Base-by-base conservation (phyloP, 2,329 filamentous ascomycete genomes). In the Penicillium palitans region DNA sequence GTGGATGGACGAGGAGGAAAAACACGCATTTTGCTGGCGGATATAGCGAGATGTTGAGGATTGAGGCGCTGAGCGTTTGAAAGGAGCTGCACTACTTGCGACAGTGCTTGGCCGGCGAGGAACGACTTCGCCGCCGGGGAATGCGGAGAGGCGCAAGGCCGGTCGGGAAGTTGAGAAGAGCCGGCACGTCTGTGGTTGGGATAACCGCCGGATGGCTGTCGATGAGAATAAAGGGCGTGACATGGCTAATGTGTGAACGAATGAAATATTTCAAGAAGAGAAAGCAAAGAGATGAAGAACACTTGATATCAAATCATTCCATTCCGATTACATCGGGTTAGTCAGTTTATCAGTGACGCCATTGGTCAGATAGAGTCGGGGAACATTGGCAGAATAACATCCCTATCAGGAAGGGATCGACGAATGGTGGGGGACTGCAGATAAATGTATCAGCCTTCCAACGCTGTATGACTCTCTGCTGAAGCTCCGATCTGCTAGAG, bases 1-100 rank as follows among this genome's bases (percentile, higher is more conserved):
- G 42, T 56, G 68, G 35, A 61, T 37, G 25, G 68, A 55, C 33
- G 76, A 74, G 37, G 70, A 71, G 25, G 74, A 78, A 58, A 80
- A 68, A 10, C 52, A 74, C 17, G 64, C 61, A 37, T 65, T 62
- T 37, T 60, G 64, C 19, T 71, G 69, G 41, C 58, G 64, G 31
- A 58, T 51, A 27, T 39, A 44, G 33, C 45, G 50, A 19, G 47
- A 40, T 6, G 42, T 24, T 17, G 55, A 45, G 13, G 35, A 41
- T 35, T 25, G 61, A 21, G 39, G 21, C 5, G 41, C 17, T 7
- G 45, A 57, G 15, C 31, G 33, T 10, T 46, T 56, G 25, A 40
- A 25, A 21, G 45, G 29, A 39, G 54, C 29, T 15, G 52, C 33
- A 10, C 29, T 15, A 33, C 52, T 51, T 52, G 54, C 42, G 50